These are phyloP conservation scores for Galerina sulciceps DNA, from an alignment of 768 basidiomycete genomes.

Conservation along the genomic window DNA sequence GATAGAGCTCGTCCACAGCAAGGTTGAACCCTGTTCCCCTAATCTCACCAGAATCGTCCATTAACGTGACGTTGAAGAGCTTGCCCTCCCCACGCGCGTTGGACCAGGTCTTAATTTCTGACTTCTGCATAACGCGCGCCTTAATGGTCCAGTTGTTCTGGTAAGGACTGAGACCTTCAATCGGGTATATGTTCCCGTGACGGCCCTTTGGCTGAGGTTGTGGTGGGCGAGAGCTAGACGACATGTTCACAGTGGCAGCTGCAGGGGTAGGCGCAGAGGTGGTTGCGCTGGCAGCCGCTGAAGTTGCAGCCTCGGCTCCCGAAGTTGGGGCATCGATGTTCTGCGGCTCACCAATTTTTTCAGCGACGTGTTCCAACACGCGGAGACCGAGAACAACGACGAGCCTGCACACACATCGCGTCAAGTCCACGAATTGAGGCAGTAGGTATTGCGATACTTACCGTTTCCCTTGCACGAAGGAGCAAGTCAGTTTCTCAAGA, in stretches of 20 bases:
- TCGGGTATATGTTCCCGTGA: slow-evolving; percentile 61
- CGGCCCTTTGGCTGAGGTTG: slow-evolving; percentile 29
- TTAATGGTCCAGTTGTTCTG: slow-evolving; percentile 98
- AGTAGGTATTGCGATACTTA: slow-evolving; percentile 38
- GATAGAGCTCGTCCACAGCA: slow-evolving; percentile 80
- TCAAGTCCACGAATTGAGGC: slow-evolving; percentile 1
- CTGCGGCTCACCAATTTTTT: slow-evolving; percentile 76
- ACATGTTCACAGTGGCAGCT: neutral
- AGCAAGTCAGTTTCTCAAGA: slow-evolving; percentile 79
- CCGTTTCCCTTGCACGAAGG: slow-evolving; percentile 85
- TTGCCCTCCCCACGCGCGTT: slow-evolving; percentile 90
- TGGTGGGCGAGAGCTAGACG: slow-evolving; percentile 21
- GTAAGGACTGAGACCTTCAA: slow-evolving; percentile 94
- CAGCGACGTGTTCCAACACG: slow-evolving; percentile 52
- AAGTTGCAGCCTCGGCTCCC: no score
- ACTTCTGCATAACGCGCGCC: slow-evolving; percentile 88
- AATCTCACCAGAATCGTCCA: slow-evolving; percentile 96
- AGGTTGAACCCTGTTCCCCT: slow-evolving; percentile 86
- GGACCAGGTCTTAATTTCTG: slow-evolving; percentile 88
- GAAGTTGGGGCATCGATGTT: neutral
- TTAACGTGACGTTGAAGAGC: slow-evolving; percentile 88
- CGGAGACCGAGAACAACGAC: slow-evolving; percentile 78
- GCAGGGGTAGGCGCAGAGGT: no score
- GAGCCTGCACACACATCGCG: slow-evolving; percentile 51
- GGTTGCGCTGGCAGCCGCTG: no score